Conservation (phyloP, 805 yeast genomes). For the Saturnispora saitoi region DNA sequence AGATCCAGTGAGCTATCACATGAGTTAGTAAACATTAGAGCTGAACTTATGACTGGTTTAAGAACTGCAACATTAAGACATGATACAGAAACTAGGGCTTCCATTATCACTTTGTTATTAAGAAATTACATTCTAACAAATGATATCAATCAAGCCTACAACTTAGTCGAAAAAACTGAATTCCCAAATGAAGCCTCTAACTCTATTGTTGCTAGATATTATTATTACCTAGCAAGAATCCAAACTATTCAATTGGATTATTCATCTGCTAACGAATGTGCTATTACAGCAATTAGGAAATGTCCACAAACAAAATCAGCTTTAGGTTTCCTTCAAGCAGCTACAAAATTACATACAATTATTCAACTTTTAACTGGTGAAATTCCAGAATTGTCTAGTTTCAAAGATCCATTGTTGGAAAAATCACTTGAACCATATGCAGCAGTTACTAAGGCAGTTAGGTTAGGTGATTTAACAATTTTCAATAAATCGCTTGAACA, state of each 20-base stretch:
- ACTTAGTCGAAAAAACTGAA: constrained; percentile 78
- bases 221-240: constrained; percentile 84
- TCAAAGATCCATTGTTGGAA: constrained; percentile 55
- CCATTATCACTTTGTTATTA: constrained; percentile 74
- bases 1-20: constrained; percentile 63
- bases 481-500: constrained; percentile 64
- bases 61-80: constrained; percentile 88
- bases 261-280: constrained; percentile 80
- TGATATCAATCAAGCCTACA: constrained; percentile 80
- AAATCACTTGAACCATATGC: constrained; percentile 70
- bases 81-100: constrained; percentile 85
- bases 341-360: constrained; percentile 78
- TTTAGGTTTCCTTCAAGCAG: constrained; percentile 79
- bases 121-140: constrained; percentile 72
- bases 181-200: constrained; percentile 76
- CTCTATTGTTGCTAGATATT: constrained; percentile 85
- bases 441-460: constrained; percentile 83
- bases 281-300: constrained; percentile 91
- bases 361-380: constrained; percentile 95
- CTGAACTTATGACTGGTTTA: constrained; percentile 61
- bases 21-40: constrained; percentile 51
- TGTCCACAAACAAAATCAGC: constrained; percentile 87
- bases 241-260: constrained; percentile 89
- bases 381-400: constrained; percentile 80
- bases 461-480: constrained; percentile 77